Percentiles rank a stretch among this genome's conserved stretches.
Evolutionary conservation across 495 filamentous ascomycete genomes (phyloP).

Genomic region (Neurospora pannonica): DNA sequence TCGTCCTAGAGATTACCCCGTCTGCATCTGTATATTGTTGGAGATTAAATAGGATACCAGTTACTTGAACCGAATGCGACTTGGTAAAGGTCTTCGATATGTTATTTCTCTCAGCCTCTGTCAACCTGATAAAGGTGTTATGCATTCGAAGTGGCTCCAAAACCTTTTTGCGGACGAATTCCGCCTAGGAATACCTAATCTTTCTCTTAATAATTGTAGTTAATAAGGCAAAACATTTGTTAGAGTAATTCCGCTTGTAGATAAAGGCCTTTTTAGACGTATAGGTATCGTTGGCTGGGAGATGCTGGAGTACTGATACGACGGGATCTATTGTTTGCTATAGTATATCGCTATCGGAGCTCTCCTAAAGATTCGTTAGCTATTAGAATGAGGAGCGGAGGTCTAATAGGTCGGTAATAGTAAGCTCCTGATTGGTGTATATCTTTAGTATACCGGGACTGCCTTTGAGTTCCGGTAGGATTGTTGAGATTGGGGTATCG

Average conservation of each 20-base stretch:
- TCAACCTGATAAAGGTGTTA: constrained; percentile 1
- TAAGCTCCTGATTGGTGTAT: constrained; percentile 1
- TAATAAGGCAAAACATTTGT: constrained; percentile 8
- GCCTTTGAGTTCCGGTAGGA: constrained; percentile 1
- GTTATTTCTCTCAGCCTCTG: background rate
- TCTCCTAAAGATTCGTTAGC: constrained; percentile 13
- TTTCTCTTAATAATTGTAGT: constrained; percentile 4
- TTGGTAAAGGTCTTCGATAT: background rate
- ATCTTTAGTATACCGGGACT: background rate
- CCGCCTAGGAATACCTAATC: background rate
- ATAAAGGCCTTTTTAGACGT: background rate
- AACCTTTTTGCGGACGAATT: constrained; percentile 3
- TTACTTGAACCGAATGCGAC: background rate
- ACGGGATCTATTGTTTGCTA: constrained; percentile 1
- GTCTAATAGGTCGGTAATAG: constrained; percentile 9
- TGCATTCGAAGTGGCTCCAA: constrained; percentile 5
- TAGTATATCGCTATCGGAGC: constrained; percentile 4
- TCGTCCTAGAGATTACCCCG: background rate
- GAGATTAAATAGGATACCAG: background rate
- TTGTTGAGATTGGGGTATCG: background rate
- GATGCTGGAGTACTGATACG: background rate
- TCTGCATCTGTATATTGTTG: background rate
- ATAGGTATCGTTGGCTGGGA: constrained; percentile 4
- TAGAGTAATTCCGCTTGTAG: constrained; percentile 9
- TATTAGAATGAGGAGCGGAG: constrained; percentile 7